These are phyloP conservation scores for Thalassiosira ordinaria DNA, from an alignment of 352 stramenopile species.

Conservation along the genomic window DNA sequence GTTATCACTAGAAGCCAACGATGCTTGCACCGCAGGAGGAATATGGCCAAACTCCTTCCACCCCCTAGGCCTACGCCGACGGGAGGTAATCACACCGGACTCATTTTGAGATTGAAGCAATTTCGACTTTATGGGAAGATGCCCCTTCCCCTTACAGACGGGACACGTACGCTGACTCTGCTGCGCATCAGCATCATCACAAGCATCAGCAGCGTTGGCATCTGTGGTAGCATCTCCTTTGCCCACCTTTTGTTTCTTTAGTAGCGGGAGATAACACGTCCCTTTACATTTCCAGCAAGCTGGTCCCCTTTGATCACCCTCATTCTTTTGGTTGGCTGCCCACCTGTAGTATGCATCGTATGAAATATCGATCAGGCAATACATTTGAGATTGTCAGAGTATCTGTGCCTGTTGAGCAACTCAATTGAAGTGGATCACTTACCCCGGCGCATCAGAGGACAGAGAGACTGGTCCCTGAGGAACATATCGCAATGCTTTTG, in stretches of 20 bases:
- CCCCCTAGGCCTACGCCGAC: slow-evolving; percentile 13
- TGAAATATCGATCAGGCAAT: too few species aligned
- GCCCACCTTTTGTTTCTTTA: slow-evolving; percentile 10
- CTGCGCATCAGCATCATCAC: too few species aligned
- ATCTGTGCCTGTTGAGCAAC: too few species aligned
- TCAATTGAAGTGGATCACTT: not conserved
- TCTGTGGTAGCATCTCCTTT: not conserved
- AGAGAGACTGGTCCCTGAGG: slow-evolving; percentile 42
- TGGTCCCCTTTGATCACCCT: slow-evolving; percentile 41
- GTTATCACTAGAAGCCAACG: not conserved
- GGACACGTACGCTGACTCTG: slow-evolving; percentile 28
- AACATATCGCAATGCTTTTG: slow-evolving; percentile 32
- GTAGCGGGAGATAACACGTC: not conserved
- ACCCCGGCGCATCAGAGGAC: slow-evolving; percentile 41
- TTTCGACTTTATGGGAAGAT: slow-evolving; percentile 33
- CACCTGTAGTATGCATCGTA: slow-evolving; percentile 5
- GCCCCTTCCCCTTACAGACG: slow-evolving; percentile 33
- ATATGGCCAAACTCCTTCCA: slow-evolving; percentile 44
- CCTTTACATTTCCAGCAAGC: slow-evolving; percentile 74
- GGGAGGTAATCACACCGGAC: slow-evolving; percentile 33
- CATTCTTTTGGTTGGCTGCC: slow-evolving; percentile 7
- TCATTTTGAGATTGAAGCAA: slow-evolving; percentile 26
- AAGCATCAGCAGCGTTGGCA: not conserved
- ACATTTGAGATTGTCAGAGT: too few species aligned
- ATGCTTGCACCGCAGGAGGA: slow-evolving; percentile 20